Conservation (phyloP, 441 rosid genomes). For the Aleurites moluccanus region DNA sequence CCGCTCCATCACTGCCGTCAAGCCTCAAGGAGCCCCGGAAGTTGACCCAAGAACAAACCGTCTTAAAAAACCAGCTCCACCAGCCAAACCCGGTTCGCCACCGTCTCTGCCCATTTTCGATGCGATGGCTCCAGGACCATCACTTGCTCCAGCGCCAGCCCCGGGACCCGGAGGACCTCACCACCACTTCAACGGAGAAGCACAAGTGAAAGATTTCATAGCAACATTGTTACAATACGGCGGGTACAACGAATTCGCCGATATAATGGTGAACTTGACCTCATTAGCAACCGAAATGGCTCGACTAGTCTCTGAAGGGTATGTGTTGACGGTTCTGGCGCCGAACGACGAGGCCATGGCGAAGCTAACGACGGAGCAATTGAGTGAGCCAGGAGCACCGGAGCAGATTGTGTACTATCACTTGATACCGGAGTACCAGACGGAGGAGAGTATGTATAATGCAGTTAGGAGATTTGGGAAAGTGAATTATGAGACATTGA, state of each 20-base stretch:
- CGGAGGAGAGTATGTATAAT: slow-evolving; percentile 98
- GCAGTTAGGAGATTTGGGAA: slow-evolving; percentile 91
- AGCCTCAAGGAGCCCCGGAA: slow-evolving; percentile 82
- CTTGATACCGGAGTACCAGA: slow-evolving; percentile 91
- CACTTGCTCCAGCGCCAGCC: slow-evolving; percentile 88
- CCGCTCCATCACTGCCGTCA: slow-evolving; percentile 67
- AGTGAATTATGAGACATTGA: slow-evolving; percentile 69
- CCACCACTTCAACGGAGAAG: slow-evolving; percentile 73
- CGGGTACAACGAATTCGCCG: slow-evolving; percentile 94
- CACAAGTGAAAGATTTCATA: slow-evolving; percentile 80
- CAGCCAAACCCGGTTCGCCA: slow-evolving; percentile 44
- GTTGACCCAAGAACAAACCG: slow-evolving; percentile 80
- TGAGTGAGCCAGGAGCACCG: slow-evolving; percentile 91
- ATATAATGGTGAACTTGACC: slow-evolving; percentile 79
- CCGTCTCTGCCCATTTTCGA: slow-evolving; percentile 69
- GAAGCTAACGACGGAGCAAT: slow-evolving; percentile 73
- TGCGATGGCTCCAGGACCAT: slow-evolving; percentile 87
- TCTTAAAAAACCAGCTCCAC: slow-evolving; percentile 36
- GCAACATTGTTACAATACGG: slow-evolving; percentile 83
- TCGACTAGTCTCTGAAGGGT: slow-evolving; percentile 79
- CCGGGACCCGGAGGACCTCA: slow-evolving; percentile 90
- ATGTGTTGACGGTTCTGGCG: slow-evolving; percentile 75
- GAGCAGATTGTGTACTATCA: slow-evolving; percentile 86
- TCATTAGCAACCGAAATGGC: slow-evolving; percentile 92
- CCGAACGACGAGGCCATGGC: slow-evolving; percentile 96